Evolutionary conservation across 2,329 filamentous ascomycete species (phyloP), one percentile per base, ranked within the genome.

Genomic region (Salinomyces thailandicus): DNA sequence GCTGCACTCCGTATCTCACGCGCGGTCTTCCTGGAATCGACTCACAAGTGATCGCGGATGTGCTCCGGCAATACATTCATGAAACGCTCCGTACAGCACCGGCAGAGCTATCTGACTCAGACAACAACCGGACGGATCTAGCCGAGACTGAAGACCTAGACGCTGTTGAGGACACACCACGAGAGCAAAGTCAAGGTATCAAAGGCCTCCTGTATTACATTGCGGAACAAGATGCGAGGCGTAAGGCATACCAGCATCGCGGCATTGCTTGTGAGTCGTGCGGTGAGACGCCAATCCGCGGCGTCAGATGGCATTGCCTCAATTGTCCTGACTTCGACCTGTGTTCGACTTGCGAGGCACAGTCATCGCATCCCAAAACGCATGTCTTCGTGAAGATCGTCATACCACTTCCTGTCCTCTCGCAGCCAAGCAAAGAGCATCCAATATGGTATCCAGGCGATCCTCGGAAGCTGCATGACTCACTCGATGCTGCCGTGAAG

Each of bases 331-430:
- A 98, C 61, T 96, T 86, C 56, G 91, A 98, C 57, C 75, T 98
- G 2, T 98, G 91, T 65, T 86, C 95, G 55, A 79, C 79, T 5
- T 98, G 91, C 62, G 89, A 98, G 62, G 68, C 72, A 12, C 37
- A 43, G 3, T 46, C 46, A 4, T 60, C 67, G 39, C 89, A 94
- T 55, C 77, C 74, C 53, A 93, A 89, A 59, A 94, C 86, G 1
- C 91, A 98, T 60, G 75, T 96, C 31, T 96, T 98, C 62, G 93
- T 93, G 70, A 96, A 96, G 60, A 83, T 98, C 54, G 80, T 80
- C 37, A 80, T 96, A 8, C 91, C 91, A 1, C 82, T 86, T 1
- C 85, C 87, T 0, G 82, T 85, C 18, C 78, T 94, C 38, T 82
- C 82, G 3, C 69, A 74, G 31, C 79, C 83, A 2, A 76, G 84